phyloP scores from a whole-genome alignment of 1,284 basidiomycete species.

The Microbotryum saponariae region DNA sequence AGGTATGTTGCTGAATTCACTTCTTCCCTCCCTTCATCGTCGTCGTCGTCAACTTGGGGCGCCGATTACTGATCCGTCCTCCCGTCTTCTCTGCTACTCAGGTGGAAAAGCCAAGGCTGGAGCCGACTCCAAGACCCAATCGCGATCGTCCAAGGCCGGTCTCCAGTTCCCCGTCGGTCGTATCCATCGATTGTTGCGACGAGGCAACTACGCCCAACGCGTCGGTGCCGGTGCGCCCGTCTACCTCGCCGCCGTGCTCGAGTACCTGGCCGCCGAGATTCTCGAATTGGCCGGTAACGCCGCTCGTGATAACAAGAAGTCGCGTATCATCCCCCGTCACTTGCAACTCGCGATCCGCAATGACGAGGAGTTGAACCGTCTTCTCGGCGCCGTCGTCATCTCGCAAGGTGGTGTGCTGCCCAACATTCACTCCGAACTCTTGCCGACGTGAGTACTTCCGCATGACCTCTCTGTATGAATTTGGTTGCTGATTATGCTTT shows the following conservation, averaged over 20 bases:
- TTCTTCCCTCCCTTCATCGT: slow-evolving; percentile 48
- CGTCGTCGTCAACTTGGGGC: slow-evolving; percentile 44
- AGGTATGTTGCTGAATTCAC: too few relatives aligned
- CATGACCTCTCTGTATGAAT: too few relatives aligned
- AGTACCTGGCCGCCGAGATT: slow-evolving; percentile 79
- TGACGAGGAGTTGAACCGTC: slow-evolving; percentile 49
- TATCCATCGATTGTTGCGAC: slow-evolving; percentile 66
- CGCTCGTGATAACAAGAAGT: slow-evolving; percentile 64
- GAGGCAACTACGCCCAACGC: slow-evolving; percentile 50
- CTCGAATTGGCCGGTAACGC: slow-evolving; percentile 82
- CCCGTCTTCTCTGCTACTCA: slow-evolving; percentile 47
- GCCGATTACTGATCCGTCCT: too few relatives aligned
- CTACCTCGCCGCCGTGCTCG: slow-evolving; percentile 75
- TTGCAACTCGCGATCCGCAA: slow-evolving; percentile 72
- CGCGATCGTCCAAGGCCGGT: slow-evolving; percentile 64
- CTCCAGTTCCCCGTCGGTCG: slow-evolving; percentile 79
- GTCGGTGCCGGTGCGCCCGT: slow-evolving; percentile 54
- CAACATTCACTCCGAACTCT: slow-evolving; percentile 54
- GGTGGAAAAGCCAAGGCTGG: slow-evolving; percentile 57
- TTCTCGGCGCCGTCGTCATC: slow-evolving; percentile 77
- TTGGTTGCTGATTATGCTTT: too few relatives aligned
- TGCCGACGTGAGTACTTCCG: too few relatives aligned
- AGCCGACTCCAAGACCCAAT: slow-evolving; percentile 42
- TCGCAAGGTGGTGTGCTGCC: slow-evolving; percentile 86
- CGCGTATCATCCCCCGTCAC: slow-evolving; percentile 86